A percentile compares a stretch with the other conserved stretches of the same genome.
These are phyloP conservation scores for Lepidium sativum DNA, from an alignment of 345 rosid genomes.

Conservation along the genomic window DNA sequence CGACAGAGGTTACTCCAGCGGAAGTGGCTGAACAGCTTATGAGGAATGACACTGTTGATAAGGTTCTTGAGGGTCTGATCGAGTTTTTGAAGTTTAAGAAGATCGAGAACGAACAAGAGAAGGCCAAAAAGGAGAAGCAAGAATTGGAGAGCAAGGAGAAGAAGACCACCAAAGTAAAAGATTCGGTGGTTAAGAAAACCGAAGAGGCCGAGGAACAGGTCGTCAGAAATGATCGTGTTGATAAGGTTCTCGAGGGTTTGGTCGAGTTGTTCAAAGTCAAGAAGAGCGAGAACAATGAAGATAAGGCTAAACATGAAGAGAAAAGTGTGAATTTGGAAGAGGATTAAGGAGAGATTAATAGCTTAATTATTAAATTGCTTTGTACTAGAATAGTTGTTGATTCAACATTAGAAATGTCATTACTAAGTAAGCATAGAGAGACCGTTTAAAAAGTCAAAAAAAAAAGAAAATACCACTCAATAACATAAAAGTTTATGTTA, in stretches of 20 bases:
- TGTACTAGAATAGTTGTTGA: neutral
- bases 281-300: conserved; percentile 16
- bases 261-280: conserved; percentile 28
- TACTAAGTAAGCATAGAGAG: neutral
- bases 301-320: neutral
- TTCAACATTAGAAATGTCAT: neutral
- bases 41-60: conserved; percentile 32
- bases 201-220: conserved; percentile 37
- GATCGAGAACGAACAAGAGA: conserved; percentile 12
- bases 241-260: conserved; percentile 27
- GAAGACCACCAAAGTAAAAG: neutral
- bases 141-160: neutral
- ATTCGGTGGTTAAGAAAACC: neutral
- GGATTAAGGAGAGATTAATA: neutral
- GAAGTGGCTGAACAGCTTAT: conserved; percentile 39
- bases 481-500: too few species aligned
- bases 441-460: neutral
- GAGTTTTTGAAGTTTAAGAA: conserved; percentile 27
- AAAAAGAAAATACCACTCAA: too few species aligned
- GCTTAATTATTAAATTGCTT: neutral
- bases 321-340: neutral
- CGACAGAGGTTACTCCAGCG: conserved; percentile 35
- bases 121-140: neutral
- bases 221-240: conserved; percentile 31
- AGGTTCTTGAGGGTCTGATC: conserved; percentile 21